A percentile compares a stretch with the other conserved stretches of the same genome.
phyloP scores from a whole-genome alignment of 441 rosid genomes.

The Isatis lusitanica region DNA sequence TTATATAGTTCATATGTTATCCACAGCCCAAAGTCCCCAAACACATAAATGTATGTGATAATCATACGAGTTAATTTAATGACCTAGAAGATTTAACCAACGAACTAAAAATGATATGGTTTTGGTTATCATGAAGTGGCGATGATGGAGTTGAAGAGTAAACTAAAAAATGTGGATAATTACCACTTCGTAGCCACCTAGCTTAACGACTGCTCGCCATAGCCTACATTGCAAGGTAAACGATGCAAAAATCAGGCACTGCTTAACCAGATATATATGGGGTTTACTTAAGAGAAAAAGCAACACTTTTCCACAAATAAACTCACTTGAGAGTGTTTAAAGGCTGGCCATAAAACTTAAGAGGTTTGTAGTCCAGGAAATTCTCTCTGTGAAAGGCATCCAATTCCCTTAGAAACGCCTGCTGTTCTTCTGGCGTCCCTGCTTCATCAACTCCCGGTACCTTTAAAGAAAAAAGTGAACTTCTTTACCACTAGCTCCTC shows the following conservation, averaged over 20 bases:
- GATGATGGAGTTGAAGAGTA: constrained; percentile 4
- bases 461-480: constrained; percentile 42
- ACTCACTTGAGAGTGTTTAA: constrained; percentile 78
- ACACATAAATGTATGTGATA: background rate
- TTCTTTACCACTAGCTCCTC: constrained; percentile 13
- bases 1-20: constrained; percentile 16
- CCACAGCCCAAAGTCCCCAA: background rate
- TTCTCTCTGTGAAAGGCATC: constrained; percentile 61
- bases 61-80: background rate
- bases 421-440: constrained; percentile 72
- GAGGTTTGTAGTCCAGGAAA: constrained; percentile 69
- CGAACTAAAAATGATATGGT: constrained; percentile 8
- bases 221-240: constrained; percentile 53
- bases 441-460: constrained; percentile 56
- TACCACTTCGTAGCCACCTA: constrained; percentile 97
- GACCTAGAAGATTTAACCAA: constrained; percentile 10
- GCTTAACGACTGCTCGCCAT: constrained; percentile 76
- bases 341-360: constrained; percentile 77
- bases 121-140: background rate
- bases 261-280: constrained; percentile 1
- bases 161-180: constrained; percentile 23
- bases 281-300: constrained; percentile 1
- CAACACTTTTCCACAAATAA: constrained; percentile 3
- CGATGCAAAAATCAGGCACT: constrained; percentile 35
- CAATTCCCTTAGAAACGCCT: constrained; percentile 68